Base-by-base conservation (phyloP, 1,139 yeast species). In the Kodamaea sp. region DNA sequence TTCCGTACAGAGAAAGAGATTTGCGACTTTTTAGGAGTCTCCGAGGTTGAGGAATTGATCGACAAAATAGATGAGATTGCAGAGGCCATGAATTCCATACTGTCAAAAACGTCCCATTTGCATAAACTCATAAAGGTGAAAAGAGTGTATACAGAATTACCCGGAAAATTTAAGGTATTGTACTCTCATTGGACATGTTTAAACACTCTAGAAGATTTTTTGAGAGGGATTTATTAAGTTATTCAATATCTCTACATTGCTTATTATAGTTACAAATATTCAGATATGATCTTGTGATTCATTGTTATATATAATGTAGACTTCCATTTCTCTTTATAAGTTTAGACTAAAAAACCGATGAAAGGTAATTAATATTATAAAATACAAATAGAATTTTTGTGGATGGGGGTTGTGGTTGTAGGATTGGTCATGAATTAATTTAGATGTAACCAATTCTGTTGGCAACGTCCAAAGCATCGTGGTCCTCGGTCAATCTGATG, bases 381-480 rank as follows among this genome's bases (percentile, higher is more conserved):
- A 41, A 38, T 41, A 41, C 44, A 41, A 41, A 41, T 41, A 38
- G 44, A 41, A 41, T 36, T 34, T 18, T 34, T 32, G 37, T 34
- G 36, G 37, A 34, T 31, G 35, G 37, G 34, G 34, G 38, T 35
- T 27, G 31, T 24, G 24, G 31, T 33, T 22, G 28, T 24, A 16
- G 35, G 23, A 28, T 15, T 21, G 26, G 28, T 33, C 12, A 27
- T 26, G 15, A 26, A 12, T 12, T 18, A 26, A 22, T 26, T 81
- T 80, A 88, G 73, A 88, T 84, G 92, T 89, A 89, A 78, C 97
- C 97, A 69, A 90, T 92, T 80, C 94, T 89, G 96, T 90, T 90
- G 73, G 98, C 99, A 74, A 92, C 90, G 73, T 92, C 99, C 73
- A 94, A 86, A 72, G 98, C 98, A 78, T 92, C 99, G 80, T 84